Conservation (phyloP, 371 early-diverging fungal species). For the Saksenaea vasiformis region DNA sequence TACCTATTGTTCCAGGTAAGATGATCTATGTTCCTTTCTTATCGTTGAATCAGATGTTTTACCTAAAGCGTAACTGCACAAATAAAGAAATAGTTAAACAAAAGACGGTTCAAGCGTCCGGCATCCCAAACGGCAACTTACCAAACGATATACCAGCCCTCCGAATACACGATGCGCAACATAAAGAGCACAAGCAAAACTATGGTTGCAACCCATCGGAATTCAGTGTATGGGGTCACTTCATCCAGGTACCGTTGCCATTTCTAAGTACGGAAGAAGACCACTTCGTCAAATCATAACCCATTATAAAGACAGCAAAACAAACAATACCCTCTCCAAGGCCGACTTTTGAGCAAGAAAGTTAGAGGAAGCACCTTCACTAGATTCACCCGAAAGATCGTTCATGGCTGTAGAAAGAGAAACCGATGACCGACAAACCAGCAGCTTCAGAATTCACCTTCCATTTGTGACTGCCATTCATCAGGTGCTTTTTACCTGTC, state of each 20-base stretch:
- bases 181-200: constrained; percentile 71
- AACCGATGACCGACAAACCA: neutral
- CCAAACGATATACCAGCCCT: constrained; percentile 96
- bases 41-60: constrained; percentile 9
- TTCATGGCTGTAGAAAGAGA: constrained; percentile 13
- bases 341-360: constrained; percentile 25
- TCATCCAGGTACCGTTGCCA: constrained; percentile 80
- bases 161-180: constrained; percentile 76
- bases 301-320: neutral
- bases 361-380: constrained; percentile 16
- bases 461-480: neutral
- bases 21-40: neutral
- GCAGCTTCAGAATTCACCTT: neutral
- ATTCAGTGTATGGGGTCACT: constrained; percentile 70
- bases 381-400: constrained; percentile 19
- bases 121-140: constrained; percentile 31
- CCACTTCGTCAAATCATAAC: neutral
- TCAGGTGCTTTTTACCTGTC: no score
- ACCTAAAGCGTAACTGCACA: constrained; percentile 55
- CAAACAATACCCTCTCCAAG: constrained; percentile 22
- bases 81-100: constrained; percentile 2
- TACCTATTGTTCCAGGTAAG: constrained; percentile 67
- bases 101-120: neutral
- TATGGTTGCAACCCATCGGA: constrained; percentile 79
- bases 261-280: constrained; percentile 27